Percentiles rank a stretch among this genome's conserved stretches.
These are phyloP conservation scores for Solanum pinnatisectum DNA, from an alignment of 257 asterid species.

Conservation along the genomic window DNA sequence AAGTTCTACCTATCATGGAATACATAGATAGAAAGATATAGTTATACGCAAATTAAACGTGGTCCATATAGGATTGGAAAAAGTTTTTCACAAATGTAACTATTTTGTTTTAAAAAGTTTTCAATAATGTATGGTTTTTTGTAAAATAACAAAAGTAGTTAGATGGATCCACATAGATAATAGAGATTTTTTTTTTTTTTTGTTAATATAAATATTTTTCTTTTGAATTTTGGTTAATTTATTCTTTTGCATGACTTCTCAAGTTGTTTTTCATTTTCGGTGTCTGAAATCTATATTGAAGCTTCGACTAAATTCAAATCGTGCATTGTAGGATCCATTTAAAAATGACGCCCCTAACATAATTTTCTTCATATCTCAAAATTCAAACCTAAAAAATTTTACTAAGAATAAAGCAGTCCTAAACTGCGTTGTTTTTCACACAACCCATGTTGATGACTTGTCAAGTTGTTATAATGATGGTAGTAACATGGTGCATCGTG, in stretches of 20 bases:
- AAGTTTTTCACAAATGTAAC: background rate
- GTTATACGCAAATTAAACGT: background rate
- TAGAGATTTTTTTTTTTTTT: background rate
- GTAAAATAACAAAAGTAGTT: background rate
- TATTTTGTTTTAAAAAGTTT: background rate
- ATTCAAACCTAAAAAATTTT: rapidly evolving
- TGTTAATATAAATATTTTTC: background rate
- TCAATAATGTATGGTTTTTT: background rate
- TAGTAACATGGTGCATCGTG: background rate
- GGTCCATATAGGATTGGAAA: background rate
- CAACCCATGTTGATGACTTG: background rate
- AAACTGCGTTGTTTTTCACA: too few relatives aligned
- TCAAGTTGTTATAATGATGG: background rate
- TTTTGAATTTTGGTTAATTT: background rate
- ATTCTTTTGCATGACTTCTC: background rate
- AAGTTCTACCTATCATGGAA: background rate
- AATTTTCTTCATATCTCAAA: too few relatives aligned
- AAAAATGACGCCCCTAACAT: rapidly evolving
- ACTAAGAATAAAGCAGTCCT: rapidly evolving
- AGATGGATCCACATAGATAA: background rate
- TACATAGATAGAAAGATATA: background rate
- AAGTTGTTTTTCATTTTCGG: background rate
- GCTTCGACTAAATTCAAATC: too few relatives aligned
- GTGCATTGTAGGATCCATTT: too few relatives aligned
- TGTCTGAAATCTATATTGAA: too few relatives aligned